phyloP scores from a whole-genome alignment of 345 rosid species.

The Sisymbrium irio region DNA sequence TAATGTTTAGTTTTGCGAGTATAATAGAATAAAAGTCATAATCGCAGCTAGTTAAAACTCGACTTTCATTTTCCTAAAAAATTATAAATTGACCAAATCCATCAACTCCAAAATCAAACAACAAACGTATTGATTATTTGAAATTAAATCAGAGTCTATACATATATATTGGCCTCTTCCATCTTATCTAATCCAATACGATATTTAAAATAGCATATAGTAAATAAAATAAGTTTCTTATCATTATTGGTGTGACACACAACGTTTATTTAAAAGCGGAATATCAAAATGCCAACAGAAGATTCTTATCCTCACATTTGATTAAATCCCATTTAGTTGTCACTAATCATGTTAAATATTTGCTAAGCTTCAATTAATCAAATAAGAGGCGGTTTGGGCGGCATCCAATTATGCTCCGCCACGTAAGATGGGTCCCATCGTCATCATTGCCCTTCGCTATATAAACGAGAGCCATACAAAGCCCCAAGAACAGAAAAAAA shows the following conservation, averaged over 20 bases:
- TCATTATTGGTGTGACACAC: conserved; percentile 35
- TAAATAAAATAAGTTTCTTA: not conserved
- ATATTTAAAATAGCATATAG: not conserved
- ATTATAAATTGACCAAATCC: not conserved
- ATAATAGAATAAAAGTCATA: not conserved
- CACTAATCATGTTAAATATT: conserved; percentile 9
- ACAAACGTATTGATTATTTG: not conserved
- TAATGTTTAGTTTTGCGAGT: not conserved
- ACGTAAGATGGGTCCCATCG: not conserved
- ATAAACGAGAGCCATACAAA: conserved; percentile 21
- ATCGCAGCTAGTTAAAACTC: not conserved
- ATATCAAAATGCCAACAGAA: conserved; percentile 20
- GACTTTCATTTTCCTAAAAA: not conserved
- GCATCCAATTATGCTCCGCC: conserved; percentile 25
- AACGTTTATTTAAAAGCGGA: not conserved
- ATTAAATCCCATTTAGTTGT: conserved; percentile 27
- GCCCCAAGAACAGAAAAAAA: not conserved
- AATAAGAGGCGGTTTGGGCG: conserved; percentile 35
- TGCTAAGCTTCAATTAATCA: conserved; percentile 10
- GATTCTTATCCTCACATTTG: conserved; percentile 29
- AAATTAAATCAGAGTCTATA: not conserved
- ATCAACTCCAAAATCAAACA: not conserved
- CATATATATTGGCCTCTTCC: conserved; percentile 1
- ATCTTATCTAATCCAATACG: conserved; percentile 21
- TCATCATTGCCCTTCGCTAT: conserved; percentile 4